These are phyloP conservation scores for Ceratobasidium sp. DNA, from an alignment of 1,284 basidiomycete genomes.

Conservation along the genomic window DNA sequence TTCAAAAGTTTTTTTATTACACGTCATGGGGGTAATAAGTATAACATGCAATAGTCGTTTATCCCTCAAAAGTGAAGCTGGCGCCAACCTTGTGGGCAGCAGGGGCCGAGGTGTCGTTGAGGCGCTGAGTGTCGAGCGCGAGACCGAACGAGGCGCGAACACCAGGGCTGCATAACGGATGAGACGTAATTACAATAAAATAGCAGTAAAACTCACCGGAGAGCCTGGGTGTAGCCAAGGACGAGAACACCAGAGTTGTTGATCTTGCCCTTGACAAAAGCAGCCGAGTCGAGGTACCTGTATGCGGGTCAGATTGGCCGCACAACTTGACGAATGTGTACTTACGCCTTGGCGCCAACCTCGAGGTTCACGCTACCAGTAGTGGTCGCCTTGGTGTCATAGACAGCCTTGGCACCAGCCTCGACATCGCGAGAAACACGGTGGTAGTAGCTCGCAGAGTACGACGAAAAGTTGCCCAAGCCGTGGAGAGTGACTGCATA, in stretches of 20 bases:
- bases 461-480: slow-evolving; percentile 92
- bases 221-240: slow-evolving; percentile 84
- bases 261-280: slow-evolving; percentile 98
- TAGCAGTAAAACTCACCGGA: slow-evolving; percentile 52
- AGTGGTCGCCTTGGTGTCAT: slow-evolving; percentile 92
- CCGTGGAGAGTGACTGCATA: slow-evolving; percentile 96
- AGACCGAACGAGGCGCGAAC: slow-evolving; percentile 80
- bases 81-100: slow-evolving; percentile 74
- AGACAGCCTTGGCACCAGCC: slow-evolving; percentile 96
- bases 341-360: slow-evolving; percentile 93
- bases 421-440: slow-evolving; percentile 93
- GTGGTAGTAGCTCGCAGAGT: slow-evolving; percentile 98
- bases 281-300: slow-evolving; percentile 83
- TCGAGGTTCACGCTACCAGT: slow-evolving; percentile 88
- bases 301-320: slow-evolving; percentile 28
- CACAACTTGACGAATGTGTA: slow-evolving; percentile 43
- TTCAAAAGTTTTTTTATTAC: slow-evolving; percentile 6
- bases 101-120: slow-evolving; percentile 60
- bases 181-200: neutral
- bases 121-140: slow-evolving; percentile 57
- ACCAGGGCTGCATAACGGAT: slow-evolving; percentile 69
- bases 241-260: slow-evolving; percentile 91
- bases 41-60: slow-evolving; percentile 16
- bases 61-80: slow-evolving; percentile 74
- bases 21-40: neutral